phyloP scores from a whole-genome alignment of 495 filamentous ascomycete species.

The Apodospora peruviana region DNA sequence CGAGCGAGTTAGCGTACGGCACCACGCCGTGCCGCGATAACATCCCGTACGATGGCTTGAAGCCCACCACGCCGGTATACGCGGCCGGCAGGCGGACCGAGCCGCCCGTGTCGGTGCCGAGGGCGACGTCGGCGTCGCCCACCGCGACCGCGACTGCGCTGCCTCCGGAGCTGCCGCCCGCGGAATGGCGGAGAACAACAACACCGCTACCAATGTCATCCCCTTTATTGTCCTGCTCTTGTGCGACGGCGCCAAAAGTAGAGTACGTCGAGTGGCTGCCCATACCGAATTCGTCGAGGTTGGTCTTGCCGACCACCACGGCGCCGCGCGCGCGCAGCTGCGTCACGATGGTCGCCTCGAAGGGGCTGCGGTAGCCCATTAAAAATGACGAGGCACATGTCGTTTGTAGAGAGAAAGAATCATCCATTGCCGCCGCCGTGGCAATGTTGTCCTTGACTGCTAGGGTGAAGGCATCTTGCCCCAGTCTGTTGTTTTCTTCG shows the following conservation, averaged over 20 bases:
- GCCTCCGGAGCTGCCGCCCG: constrained; percentile 90
- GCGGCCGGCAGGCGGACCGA: constrained; percentile 89
- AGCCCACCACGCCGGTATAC: constrained; percentile 81
- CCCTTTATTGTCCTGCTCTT: constrained; percentile 4
- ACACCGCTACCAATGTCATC: constrained; percentile 37
- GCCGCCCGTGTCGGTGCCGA: constrained; percentile 94
- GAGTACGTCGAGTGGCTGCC: constrained; percentile 83
- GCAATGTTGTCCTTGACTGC: constrained; percentile 91
- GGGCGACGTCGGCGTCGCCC: constrained; percentile 64
- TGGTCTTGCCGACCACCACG: constrained; percentile 71
- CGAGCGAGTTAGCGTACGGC: constrained; percentile 91
- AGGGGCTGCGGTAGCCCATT: constrained; percentile 66
- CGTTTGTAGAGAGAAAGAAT: no score
- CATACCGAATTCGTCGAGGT: constrained; percentile 98
- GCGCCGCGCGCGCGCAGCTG: constrained; percentile 61
- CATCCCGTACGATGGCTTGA: constrained; percentile 73
- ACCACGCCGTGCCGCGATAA: constrained; percentile 84
- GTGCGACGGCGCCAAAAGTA: constrained; percentile 58
- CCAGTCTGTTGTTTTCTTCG: neutral
- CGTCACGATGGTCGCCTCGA: constrained; percentile 73
- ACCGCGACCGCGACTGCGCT: constrained; percentile 81
- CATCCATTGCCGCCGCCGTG: constrained; percentile 44
- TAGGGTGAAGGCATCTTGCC: constrained; percentile 34
- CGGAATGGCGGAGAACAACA: no score
- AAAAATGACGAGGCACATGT: constrained; percentile 79